Base-by-base conservation (phyloP, 2,329 filamentous ascomycete species). In the Arthrobotrys pseudoclavata region DNA sequence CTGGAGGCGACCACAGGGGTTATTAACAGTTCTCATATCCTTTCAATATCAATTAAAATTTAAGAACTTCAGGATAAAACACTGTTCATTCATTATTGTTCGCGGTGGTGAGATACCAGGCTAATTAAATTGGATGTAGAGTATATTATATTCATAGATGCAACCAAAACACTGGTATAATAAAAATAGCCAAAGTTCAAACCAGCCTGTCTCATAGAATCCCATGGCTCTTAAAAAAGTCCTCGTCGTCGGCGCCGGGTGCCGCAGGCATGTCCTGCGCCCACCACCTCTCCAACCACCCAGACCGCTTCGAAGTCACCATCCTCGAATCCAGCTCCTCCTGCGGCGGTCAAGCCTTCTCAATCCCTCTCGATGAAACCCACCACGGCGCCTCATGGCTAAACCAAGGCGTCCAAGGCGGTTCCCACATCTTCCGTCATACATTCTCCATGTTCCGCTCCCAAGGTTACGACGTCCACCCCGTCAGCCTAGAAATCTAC, bases 391-490 rank as follows among this genome's bases (percentile, higher is more conserved):
- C 88, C 2, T 86, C 86, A 68, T 90, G 88, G 88, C 85, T 89
- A 80, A 90, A 90, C 80, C 88, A 90, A 79, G 88, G 88, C 62
- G 88, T 91, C 0, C 89, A 91, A 80, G 89, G 89, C 31, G 89
- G 89, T 15, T 87, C 86, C 47, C 87, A 89, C 84, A 90, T 90
- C 79, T 91, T 91, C 83, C 88, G 90, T 81, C 89, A 91, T 81
- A 91, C 89, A 0, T 87, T 90, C 85, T 88, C 88, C 64, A 90
- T 90, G 86, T 91, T 91, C 80, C 84, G 86, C 4, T 84, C 86
- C 61, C 87, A 90, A 79, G 87, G 86, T 12, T 86, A 87, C 80
- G 85, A 87, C 63, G 85, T 89, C 2, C 85, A 89, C 79, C 87
- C 88, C 7, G 87, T 91, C 47, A 86, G 88, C 79, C 85, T 90